Conservation (phyloP, 148 eudicot genomes). For the Diospyros lotus region DNA sequence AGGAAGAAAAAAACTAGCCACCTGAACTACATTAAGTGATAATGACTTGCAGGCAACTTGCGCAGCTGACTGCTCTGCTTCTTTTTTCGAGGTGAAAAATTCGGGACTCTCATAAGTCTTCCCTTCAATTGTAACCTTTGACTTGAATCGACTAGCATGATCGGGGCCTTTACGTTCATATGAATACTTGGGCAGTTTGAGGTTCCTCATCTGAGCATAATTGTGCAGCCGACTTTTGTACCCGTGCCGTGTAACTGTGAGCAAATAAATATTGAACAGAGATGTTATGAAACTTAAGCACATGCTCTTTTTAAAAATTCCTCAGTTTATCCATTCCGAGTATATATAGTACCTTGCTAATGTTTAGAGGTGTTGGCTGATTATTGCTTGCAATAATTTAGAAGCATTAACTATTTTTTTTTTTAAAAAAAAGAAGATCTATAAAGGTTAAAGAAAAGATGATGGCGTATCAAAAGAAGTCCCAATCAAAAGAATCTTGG, state of each 20-base stretch:
- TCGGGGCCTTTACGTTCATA: slow-evolving; percentile 67
- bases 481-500: too few species aligned
- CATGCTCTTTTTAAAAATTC: too few species aligned
- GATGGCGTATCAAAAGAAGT: too few species aligned
- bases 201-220: slow-evolving; percentile 61
- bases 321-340: too few species aligned
- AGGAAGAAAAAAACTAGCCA: slow-evolving; percentile 37
- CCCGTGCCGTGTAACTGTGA: slow-evolving; percentile 43
- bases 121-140: slow-evolving; percentile 51
- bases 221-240: slow-evolving; percentile 66
- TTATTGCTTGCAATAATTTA: too few species aligned
- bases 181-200: slow-evolving; percentile 50
- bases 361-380: too few species aligned
- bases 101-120: slow-evolving; percentile 40
- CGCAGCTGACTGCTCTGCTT: slow-evolving; percentile 85
- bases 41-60: slow-evolving; percentile 53
- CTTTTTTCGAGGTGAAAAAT: slow-evolving; percentile 53
- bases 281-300: too few species aligned
- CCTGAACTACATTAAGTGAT: slow-evolving; percentile 34
- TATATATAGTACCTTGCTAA: too few species aligned
- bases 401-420: too few species aligned
- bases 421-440: too few species aligned
- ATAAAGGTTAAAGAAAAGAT: too few species aligned
- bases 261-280: background rate
- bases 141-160: slow-evolving; percentile 60